Conservation (phyloP, 208 protist genomes). For the Crithidia fasciculata region DNA sequence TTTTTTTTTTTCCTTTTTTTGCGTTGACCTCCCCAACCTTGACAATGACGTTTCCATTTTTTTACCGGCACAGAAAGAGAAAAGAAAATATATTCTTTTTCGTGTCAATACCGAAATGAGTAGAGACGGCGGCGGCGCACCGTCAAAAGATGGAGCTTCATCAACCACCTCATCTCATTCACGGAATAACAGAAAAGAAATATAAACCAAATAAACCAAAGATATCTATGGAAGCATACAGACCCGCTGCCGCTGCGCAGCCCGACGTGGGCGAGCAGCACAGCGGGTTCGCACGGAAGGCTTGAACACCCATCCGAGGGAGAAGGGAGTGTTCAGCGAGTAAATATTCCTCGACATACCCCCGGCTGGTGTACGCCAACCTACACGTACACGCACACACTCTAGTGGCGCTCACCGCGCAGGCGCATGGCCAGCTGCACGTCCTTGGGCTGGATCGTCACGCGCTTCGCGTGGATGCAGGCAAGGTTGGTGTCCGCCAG, state of each 20-base stretch:
- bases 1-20: too few species aligned
- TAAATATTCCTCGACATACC: not conserved
- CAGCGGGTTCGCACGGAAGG: not conserved
- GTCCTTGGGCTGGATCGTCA: conserved; percentile 87
- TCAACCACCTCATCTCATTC: too few species aligned
- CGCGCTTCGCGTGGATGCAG: conserved; percentile 86
- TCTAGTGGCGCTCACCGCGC: conserved; percentile 7
- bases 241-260: not conserved
- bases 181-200: conserved; percentile 15
- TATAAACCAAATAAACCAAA: conserved; percentile 16
- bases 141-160: too few species aligned
- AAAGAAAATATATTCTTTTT: too few species aligned
- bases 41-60: too few species aligned
- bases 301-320: not conserved
- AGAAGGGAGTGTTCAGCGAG: not conserved
- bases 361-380: not conserved
- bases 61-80: too few species aligned
- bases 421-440: conserved; percentile 21
- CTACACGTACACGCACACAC: not conserved
- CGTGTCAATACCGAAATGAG: too few species aligned
- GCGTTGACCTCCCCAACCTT: too few species aligned
- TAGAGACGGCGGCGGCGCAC: too few species aligned
- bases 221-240: conserved; percentile 7
- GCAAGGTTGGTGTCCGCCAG: conserved; percentile 93
- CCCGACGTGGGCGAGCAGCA: not conserved